These are phyloP conservation scores for Jackrogersella multiformis DNA, from an alignment of 495 filamentous ascomycete species.

Conservation along the genomic window DNA sequence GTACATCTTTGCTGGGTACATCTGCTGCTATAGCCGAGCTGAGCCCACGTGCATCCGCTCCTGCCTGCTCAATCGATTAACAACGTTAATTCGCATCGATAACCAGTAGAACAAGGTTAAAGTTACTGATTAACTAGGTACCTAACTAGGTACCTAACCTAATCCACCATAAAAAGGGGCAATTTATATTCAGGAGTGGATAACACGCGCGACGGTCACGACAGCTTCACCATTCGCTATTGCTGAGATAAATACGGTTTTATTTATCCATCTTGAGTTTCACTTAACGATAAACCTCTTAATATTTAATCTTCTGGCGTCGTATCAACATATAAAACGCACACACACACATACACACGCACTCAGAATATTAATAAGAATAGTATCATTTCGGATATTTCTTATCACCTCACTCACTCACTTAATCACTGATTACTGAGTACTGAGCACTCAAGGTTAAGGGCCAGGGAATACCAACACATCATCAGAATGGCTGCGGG, in stretches of 20 bases:
- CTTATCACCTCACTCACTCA: background rate
- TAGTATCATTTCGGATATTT: too few relatives aligned
- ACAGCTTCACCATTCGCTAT: background rate
- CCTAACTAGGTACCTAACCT: too few relatives aligned
- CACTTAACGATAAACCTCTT: background rate
- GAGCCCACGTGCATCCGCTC: slow-evolving; percentile 25
- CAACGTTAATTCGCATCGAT: background rate
- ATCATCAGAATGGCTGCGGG: slow-evolving; percentile 37
- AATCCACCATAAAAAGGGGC: background rate
- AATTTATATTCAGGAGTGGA: background rate
- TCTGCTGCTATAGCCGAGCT: slow-evolving; percentile 15
- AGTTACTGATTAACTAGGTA: background rate
- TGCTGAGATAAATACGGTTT: background rate
- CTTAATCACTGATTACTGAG: too few relatives aligned
- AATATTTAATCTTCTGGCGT: too few relatives aligned
- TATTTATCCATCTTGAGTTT: background rate
- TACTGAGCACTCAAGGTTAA: too few relatives aligned
- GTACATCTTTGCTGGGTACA: too few relatives aligned
- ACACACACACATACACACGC: too few relatives aligned
- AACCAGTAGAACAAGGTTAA: slow-evolving; percentile 8
- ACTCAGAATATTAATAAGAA: background rate
- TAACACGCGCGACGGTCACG: background rate
- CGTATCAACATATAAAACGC: too few relatives aligned
- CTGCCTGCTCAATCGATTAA: slow-evolving; percentile 5
- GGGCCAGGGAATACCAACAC: background rate